Evolutionary conservation across 768 basidiomycete genomes (phyloP).

Genomic region (Leucocoprinus birnbaumii): DNA sequence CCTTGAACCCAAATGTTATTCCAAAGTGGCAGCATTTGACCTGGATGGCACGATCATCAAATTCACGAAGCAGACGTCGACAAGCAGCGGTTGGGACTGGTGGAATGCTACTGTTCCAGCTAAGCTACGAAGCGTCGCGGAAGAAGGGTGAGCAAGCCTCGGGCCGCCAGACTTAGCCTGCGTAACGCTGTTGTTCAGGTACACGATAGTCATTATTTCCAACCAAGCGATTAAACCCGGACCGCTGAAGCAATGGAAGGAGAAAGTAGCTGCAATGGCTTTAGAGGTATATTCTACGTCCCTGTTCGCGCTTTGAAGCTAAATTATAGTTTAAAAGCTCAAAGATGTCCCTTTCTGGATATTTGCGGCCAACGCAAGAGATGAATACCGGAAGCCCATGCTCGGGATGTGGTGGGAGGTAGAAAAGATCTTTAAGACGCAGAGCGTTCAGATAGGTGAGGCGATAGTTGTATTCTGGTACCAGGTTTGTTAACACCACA

Average conservation of each 20-base stretch:
- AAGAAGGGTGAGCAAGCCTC: conserved; percentile 51
- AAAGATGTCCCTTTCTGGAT: conserved; percentile 71
- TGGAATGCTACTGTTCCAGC: conserved; percentile 64
- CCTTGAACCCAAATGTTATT: conserved; percentile 35
- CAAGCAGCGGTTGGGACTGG: conserved; percentile 55
- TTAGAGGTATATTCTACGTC: conserved; percentile 38
- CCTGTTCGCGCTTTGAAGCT: background rate
- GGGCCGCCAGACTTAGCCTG: background rate
- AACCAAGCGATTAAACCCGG: conserved; percentile 66
- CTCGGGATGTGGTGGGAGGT: conserved; percentile 83
- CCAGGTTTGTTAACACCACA: background rate
- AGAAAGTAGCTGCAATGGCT: conserved; percentile 70
- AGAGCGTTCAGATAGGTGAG: conserved; percentile 65
- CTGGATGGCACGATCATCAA: conserved; percentile 86
- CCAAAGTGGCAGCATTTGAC: conserved; percentile 81
- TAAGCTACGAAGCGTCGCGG: conserved; percentile 57
- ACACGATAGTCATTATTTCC: conserved; percentile 71
- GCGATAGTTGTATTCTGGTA: background rate
- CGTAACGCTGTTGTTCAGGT: conserved; percentile 34
- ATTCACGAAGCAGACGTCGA: conserved; percentile 26
- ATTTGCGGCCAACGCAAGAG: conserved; percentile 73
- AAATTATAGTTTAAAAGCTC: conserved; percentile 40
- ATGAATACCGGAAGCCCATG: conserved; percentile 83
- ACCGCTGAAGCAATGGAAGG: conserved; percentile 64
- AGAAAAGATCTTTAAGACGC: conserved; percentile 54